Base-by-base conservation (phyloP, 1,139 yeast species). In the Saccharomyces hybrid region DNA sequence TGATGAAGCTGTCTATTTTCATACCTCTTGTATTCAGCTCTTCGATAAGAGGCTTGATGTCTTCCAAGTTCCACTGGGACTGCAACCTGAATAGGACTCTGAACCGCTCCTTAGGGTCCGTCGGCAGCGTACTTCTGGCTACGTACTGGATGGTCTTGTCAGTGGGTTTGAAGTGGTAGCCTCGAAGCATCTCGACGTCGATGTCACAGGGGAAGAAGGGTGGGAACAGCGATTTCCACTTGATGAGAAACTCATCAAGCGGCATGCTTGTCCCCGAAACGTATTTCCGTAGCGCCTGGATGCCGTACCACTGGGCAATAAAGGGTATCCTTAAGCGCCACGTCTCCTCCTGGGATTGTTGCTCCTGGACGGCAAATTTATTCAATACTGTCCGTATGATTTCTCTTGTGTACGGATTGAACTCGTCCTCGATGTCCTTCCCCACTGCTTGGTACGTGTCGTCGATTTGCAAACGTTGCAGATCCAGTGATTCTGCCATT, bases 171-270 rank as follows among this genome's bases (percentile, higher is more conserved):
- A 73, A 79, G 62, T 72, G 86, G 63, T 77, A 63, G 0, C 95
- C 95, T 46, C 72, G 62, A 23, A 88, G 71, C 56, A 77, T 68
- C 6, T 70, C 62, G 11, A 85, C 58, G 57, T 83, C 84, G 16
- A 85, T 73, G 9, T 83, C 78, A 46, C 81, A 77, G 48, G 77
- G 79, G 65, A 80, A 80, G 62, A 81, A 82, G 2, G 84, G 80
- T 0, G 96, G 95, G 48, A 88, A 74, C 5, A 78, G 73, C 0
- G 82, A 73, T 61, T 82, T 82, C 88, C 96, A 85, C 54, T 74
- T 75, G 54, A 81, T 75, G 51, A 81, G 70, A 60, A 84, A 81
- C 57, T 81, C 87, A 50, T 77, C 77, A 1, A 66, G 62, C n/a
- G 68, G 61, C 19, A 72, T 60, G 8, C 73, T 60, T 25, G 60